These are phyloP conservation scores for Byssoonygena ceratinophila DNA, from an alignment of 2,329 filamentous ascomycete genomes.

Conservation along the genomic window DNA sequence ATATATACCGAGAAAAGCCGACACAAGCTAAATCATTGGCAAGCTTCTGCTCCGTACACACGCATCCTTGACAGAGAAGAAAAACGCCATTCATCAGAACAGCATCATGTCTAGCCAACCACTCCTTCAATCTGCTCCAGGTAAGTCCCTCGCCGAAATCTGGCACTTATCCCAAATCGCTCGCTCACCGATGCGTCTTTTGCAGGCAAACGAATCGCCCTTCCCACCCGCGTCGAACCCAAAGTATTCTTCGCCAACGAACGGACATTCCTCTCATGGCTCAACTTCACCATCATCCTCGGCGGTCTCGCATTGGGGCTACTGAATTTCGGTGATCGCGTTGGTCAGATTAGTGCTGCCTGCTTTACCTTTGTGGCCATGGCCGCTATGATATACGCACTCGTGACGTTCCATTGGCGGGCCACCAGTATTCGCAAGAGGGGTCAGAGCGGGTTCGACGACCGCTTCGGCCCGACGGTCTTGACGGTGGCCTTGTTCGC, in stretches of 20 bases:
- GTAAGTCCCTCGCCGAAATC: constrained; percentile 51
- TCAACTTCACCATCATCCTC: constrained; percentile 98
- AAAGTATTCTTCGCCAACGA: constrained; percentile 99
- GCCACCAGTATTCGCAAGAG: constrained; percentile 83
- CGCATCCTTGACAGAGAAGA: too few species aligned
- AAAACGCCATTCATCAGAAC: too few species aligned
- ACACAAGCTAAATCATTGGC: not conserved
- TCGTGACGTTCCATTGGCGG: constrained; percentile 94
- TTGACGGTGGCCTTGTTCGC: constrained; percentile 74
- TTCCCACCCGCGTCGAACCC: constrained; percentile 93
- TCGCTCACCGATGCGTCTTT: not conserved
- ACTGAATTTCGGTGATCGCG: constrained; percentile 91
- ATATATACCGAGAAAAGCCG: too few species aligned
- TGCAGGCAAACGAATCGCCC: constrained; percentile 94
- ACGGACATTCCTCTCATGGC: constrained; percentile 97
- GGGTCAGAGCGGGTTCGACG: constrained; percentile 92
- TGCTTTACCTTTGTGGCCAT: constrained; percentile 92
- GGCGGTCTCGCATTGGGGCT: constrained; percentile 93
- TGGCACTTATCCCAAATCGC: constrained; percentile 6
- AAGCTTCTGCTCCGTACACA: too few species aligned
- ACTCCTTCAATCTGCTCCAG: constrained; percentile 84
- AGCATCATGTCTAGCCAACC: constrained; percentile 81
- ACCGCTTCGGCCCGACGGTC: constrained; percentile 85
- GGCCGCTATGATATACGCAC: constrained; percentile 87
- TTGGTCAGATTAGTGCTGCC: constrained; percentile 86